Evolutionary conservation across 805 yeast species (phyloP).

Genomic region (Candida sonorensis): DNA sequence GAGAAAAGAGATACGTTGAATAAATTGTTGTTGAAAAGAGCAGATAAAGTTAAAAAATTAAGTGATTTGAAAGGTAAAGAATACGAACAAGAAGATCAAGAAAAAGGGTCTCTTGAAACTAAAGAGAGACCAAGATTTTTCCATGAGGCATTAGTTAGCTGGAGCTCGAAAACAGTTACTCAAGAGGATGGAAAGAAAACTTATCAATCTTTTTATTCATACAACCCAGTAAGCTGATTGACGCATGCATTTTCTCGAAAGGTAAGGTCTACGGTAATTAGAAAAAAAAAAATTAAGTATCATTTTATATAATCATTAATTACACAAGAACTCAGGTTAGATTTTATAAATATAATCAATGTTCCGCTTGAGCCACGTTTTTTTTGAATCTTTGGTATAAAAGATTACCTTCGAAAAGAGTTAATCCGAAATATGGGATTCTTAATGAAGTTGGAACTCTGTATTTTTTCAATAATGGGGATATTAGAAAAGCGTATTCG

Average conservation of each 20-base stretch:
- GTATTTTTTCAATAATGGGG: conserved; percentile 48
- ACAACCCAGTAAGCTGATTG: conserved; percentile 7
- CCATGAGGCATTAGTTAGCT: conserved; percentile 41
- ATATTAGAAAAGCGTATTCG: conserved; percentile 41
- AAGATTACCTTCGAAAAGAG: conserved; percentile 56
- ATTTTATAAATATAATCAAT: too few relatives aligned
- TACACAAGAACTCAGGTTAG: too few relatives aligned
- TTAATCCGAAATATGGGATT: conserved; percentile 46
- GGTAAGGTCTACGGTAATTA: too few relatives aligned
- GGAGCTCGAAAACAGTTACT: conserved; percentile 26
- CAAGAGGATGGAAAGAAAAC: conserved; percentile 7
- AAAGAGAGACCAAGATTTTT: conserved; percentile 34
- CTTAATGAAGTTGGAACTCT: conserved; percentile 50
- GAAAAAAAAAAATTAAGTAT: too few relatives aligned
- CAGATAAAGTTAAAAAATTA: conserved; percentile 53
- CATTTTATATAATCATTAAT: too few relatives aligned
- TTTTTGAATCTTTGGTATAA: conserved; percentile 38
- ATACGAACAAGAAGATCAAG: conserved; percentile 21
- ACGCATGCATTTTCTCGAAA: too few relatives aligned
- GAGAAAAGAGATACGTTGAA: conserved; percentile 91
- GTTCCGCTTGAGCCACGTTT: conserved; percentile 7
- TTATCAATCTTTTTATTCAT: conserved; percentile 13
- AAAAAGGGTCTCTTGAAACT: conserved; percentile 5
- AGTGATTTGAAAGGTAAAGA: conserved; percentile 21
- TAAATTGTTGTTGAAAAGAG: conserved; percentile 76